Evolutionary conservation across 106 monocot genomes (phyloP), one percentile per base, ranked within the genome.

Genomic region (Vanilla planifolia): DNA sequence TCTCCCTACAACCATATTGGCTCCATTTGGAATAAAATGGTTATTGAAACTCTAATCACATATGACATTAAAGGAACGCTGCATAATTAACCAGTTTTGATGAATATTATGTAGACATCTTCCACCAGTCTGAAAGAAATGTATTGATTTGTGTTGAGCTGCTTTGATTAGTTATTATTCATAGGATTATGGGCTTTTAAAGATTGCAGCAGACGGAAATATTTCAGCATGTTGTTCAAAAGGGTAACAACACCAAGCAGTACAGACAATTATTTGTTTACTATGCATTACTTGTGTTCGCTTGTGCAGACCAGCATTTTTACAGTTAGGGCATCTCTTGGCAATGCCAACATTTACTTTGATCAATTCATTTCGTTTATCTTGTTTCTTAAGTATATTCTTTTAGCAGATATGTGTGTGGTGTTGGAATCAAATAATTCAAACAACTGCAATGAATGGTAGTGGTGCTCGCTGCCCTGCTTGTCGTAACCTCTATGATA

Each of bases 351-450:
- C 8, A 9, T 53, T 53, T 25, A 8, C 26, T 26, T 7, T 50
- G 24, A 21, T 50, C 24, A 0, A 2, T 26, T 24, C 26, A 26
- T 3, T 11, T 50, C 13, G 11, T 26, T 21, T 21, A 19, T 25
- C n/a, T 48, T 24, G 25, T 30, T n/a, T 35, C 37, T 15, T 67
- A 52, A n/a, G n/a, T n/a, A n/a, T n/a, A 4, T 53, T 63, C 37
- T 48, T 57, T 29, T 34, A 56, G 20, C 33, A 83, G 83, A 78
- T 83, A 64, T 83, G 83, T 42, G 44, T 78, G 44, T 83, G 83
- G 83, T 83, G 83, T 53, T 78, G 78, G 78, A 65, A 83, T 71
- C 61, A 63, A 33, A 63, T 78, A 59, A 63, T 78, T 14, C 53
- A 67, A 52, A 74, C 66, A 35, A 67, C 67, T 58, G 67, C 70